Base-by-base conservation (phyloP, 2,329 filamentous ascomycete genomes). In the Neonectria punicea region DNA sequence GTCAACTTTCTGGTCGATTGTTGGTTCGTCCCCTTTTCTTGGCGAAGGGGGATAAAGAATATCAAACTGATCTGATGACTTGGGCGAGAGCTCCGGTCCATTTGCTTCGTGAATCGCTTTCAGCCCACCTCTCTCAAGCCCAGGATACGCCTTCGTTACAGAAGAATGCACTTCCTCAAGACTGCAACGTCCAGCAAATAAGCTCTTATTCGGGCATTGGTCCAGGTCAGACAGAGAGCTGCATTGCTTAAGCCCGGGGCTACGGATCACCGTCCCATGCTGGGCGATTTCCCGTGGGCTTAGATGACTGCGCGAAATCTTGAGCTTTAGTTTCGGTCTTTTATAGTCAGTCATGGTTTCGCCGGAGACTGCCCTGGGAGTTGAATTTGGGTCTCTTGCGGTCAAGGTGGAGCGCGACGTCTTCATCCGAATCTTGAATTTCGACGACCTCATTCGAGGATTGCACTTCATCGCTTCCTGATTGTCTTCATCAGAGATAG, bases 61-160 rank as follows among this genome's bases (percentile, higher is more conserved):
- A 47, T 78, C 77, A 58, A 80, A 79, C 44, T 78, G 78, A 28
- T 80, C 76, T 13, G 78, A 78, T 22, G 69, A 53, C 41, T 69
- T 70, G 7, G 67, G 64, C 2, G 72, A 74, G 39, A 55, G 61
- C 16, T 69, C 59, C n/a, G 34, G 44, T 13, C 41, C 53, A 46
- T 50, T 55, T 46, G 53, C 61, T 58, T 67, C 63, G 30, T 69
- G 53, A 47, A 66, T 66, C 16, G 50, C 61, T 44, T 60, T 63
- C 44, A 61, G 30, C 16, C 32, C 60, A 36, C 60, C 54, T 4
- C 58, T 36, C 7, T 41, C 61, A 32, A 51, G 28, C 25, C 64
- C 61, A 32, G 59, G 10, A n/a, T 53, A 53, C 11, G 55, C 43
- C n/a, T 71, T 18, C 30, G 61, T 59, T 22, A 62, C 43, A 30